These are phyloP conservation scores for Papiliotrema flavescens DNA, from an alignment of 1,284 basidiomycete species.

Conservation along the genomic window DNA sequence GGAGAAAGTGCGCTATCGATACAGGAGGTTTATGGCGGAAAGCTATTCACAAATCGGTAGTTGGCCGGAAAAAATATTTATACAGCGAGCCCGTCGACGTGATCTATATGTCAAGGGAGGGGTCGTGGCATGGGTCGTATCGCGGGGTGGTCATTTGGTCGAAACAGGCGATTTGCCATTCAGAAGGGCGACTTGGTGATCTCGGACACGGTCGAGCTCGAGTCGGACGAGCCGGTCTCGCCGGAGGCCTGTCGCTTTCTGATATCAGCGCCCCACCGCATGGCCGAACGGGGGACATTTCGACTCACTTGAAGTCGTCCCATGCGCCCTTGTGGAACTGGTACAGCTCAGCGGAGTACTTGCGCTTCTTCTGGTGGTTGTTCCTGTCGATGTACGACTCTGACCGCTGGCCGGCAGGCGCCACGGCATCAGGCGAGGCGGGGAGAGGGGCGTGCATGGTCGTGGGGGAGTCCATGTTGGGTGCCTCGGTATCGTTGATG, in stretches of 20 bases:
- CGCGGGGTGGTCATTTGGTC: neutral
- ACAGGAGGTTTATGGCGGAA: no score
- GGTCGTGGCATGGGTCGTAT: neutral
- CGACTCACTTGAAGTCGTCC: conserved; percentile 1
- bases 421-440: neutral
- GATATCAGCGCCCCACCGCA: neutral
- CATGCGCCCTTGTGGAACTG: conserved; percentile 1
- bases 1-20: no score
- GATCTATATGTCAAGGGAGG: no score
- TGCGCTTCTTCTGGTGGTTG: conserved; percentile 2
- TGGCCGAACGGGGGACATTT: no score
- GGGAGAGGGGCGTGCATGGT: neutral
- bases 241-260: neutral
- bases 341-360: conserved; percentile 5
- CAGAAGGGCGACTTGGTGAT: neutral
- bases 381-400: neutral
- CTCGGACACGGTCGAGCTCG: neutral
- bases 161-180: neutral
- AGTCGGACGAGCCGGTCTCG: neutral
- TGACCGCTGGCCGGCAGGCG: neutral
- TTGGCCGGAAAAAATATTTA: no score
- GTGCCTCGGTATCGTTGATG: neutral
- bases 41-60: no score
- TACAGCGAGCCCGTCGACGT: no score
- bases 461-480: neutral